phyloP scores from a whole-genome alignment of 2,329 filamentous ascomycete genomes.

The Exophiala lecanii-corni region DNA sequence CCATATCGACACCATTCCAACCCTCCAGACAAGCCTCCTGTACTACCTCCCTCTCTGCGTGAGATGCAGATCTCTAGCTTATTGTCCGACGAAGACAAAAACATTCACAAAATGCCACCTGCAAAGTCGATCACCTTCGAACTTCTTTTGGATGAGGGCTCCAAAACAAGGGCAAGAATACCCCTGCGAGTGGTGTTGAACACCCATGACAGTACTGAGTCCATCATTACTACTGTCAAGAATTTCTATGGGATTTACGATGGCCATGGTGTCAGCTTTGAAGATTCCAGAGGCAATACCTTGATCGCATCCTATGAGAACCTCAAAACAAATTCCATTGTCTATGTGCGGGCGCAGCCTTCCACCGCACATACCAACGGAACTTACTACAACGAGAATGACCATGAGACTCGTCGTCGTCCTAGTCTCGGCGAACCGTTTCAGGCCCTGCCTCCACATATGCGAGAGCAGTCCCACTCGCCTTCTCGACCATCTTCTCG shows the following conservation, averaged over 20 bases:
- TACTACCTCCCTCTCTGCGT: conserved; percentile 33
- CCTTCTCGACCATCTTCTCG: conserved; percentile 65
- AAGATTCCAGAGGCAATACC: conserved; percentile 81
- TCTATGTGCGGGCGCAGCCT: conserved; percentile 71
- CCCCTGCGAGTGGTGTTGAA: conserved; percentile 77
- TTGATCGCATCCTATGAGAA: conserved; percentile 97
- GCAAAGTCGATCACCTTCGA: conserved; percentile 62
- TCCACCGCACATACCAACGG: conserved; percentile 41
- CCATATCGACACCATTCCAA: too few relatives aligned
- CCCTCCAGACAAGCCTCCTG: not conserved
- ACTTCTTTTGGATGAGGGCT: conserved; percentile 55
- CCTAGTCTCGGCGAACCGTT: conserved; percentile 60
- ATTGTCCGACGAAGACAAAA: conserved; percentile 20
- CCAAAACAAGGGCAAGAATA: conserved; percentile 56
- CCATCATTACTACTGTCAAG: conserved; percentile 96
- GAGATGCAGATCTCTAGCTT: conserved; percentile 28
- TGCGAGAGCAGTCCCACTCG: conserved; percentile 55
- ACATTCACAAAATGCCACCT: conserved; percentile 33
- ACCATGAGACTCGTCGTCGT: conserved; percentile 48
- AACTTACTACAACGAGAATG: conserved; percentile 45
- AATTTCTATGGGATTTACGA: conserved; percentile 98
- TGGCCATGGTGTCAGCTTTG: conserved; percentile 85
- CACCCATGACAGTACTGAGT: conserved; percentile 93
- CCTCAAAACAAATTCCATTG: conserved; percentile 84
- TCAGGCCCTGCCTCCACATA: conserved; percentile 57